These are phyloP conservation scores for Oryza rufipogon DNA, from an alignment of 176 grass and related monocot genomes.

Conservation along the genomic window DNA sequence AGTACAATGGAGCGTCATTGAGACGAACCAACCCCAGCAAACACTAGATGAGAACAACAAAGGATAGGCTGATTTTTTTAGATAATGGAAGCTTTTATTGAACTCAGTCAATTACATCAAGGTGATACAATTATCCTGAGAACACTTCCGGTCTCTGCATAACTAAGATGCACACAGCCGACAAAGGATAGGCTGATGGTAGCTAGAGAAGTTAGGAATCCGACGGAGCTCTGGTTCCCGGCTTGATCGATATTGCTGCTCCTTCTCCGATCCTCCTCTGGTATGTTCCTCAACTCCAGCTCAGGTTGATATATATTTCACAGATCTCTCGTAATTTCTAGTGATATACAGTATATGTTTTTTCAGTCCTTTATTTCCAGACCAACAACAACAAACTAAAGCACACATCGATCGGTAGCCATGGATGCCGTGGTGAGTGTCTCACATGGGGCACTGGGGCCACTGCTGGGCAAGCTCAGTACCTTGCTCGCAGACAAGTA, in stretches of 20 bases:
- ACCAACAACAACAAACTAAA: neutral
- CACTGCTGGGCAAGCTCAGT: constrained; percentile 1
- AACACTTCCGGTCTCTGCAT: no score
- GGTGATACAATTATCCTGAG: no score
- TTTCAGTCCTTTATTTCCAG: neutral
- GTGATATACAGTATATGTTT: neutral
- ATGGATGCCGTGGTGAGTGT: neutral
- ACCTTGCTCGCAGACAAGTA: neutral
- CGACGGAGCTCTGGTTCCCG: neutral
- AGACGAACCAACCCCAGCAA: no score
- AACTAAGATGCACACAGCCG: no score
- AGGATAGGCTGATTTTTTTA: no score
- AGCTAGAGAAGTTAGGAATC: no score
- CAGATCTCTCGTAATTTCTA: neutral
- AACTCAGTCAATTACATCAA: no score
- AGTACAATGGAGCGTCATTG: no score
- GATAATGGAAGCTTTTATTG: no score
- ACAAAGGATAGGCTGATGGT: neutral
- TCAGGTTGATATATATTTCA: neutral
- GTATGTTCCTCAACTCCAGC: neutral
- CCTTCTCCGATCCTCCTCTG: neutral
- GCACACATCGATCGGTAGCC: neutral
- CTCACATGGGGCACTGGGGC: neutral
- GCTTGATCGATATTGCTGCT: neutral
- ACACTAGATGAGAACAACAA: no score